Base-by-base conservation (phyloP, 2,329 filamentous ascomycete genomes). In the Botrytis fragariae region DNA sequence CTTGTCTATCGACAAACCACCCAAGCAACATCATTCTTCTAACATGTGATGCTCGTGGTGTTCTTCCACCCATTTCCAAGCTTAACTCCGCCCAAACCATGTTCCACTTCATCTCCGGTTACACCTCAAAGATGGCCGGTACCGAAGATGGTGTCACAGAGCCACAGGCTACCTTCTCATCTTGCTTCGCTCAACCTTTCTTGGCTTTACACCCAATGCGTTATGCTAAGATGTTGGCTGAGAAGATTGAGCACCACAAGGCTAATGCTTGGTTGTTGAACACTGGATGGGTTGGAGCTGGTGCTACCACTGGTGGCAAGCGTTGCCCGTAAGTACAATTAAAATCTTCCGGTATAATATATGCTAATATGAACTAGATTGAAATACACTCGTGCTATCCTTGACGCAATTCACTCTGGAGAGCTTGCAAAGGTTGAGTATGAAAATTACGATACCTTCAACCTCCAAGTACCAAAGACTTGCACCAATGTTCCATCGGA, bases 101-200 rank as follows among this genome's bases (percentile, higher is more conserved):
- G 95, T 99, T 98, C 92, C 96, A 99, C 89, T 99, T 99, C 91
- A 99, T 99, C 85, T 97, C 93, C 29, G 96, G 96, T 80, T 99
- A 99, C 89, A 99, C 96, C 77, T 98, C 95, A 82, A 99, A 99
- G 91, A 99, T 99, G 96, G 96, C 96, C 77, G 96, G 96, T 81
- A 99, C 96, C 48, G 96, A 99, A 86, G 94, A 98, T 78, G 96
- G 96, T 81, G 91, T 99, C 77, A 97, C 93, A 16, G 96, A 99
- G 86, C 96, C 96, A 77, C 94, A 98, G 86, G 96, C 96, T 37
- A 99, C 96, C 81, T 99, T 99, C 91, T 98, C 95, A 39, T 97
- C 95, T 71, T 99, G 96, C 90, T 99, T 99, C 85, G 96, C 96
- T 73, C 96, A 99, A 86, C 96, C 96, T 76, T 99, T 99, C 94